Percentiles rank a stretch among this genome's conserved stretches.
phyloP scores from a whole-genome alignment of 108 stramenopile species.

The Heterococcus sp. region DNA sequence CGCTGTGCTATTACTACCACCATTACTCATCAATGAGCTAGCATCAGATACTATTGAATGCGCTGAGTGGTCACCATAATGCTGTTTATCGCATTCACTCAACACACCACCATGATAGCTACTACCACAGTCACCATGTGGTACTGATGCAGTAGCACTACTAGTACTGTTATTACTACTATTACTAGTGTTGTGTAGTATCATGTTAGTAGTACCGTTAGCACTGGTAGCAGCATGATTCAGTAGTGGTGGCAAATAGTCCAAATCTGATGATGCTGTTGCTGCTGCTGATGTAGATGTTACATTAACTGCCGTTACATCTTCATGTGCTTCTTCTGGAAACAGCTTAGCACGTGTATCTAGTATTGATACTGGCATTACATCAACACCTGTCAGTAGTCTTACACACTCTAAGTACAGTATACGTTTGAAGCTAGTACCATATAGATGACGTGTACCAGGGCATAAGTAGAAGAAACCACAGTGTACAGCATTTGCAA shows the following conservation, averaged over 20 bases:
- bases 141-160: too few relatives aligned
- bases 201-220: background rate
- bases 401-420: constrained; percentile 53
- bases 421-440: constrained; percentile 43
- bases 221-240: too few relatives aligned
- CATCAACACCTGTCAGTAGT: constrained; percentile 12
- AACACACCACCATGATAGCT: too few relatives aligned
- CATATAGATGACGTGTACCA: constrained; percentile 59
- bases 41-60: too few relatives aligned
- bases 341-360: constrained; percentile 1
- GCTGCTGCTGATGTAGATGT: background rate
- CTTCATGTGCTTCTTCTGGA: background rate
- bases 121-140: too few relatives aligned
- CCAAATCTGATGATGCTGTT: background rate
- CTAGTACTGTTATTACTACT: background rate
- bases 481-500: constrained; percentile 54
- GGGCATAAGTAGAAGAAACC: constrained; percentile 63
- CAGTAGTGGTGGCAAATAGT: background rate
- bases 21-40: too few relatives aligned
- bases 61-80: too few relatives aligned
- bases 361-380: constrained; percentile 1
- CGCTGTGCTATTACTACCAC: too few relatives aligned
- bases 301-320: background rate
- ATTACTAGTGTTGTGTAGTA: background rate
- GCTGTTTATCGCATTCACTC: too few relatives aligned